phyloP scores from a whole-genome alignment of 805 yeast species.

The Spathaspora girioi region DNA sequence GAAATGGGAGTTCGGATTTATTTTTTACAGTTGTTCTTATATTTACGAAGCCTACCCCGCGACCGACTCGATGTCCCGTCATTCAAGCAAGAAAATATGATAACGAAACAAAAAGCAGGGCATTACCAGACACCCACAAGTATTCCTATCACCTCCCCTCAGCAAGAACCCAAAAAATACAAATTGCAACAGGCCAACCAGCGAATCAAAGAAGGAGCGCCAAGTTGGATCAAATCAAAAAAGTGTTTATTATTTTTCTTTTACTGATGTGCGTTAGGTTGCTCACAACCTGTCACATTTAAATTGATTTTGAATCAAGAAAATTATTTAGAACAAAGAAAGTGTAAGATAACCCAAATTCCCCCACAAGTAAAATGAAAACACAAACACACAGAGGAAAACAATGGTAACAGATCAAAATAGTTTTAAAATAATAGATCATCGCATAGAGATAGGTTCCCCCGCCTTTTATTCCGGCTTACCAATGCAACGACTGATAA shows the following conservation, averaged over 20 bases:
- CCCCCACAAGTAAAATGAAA: neutral
- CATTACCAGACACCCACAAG: neutral
- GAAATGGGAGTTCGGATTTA: neutral
- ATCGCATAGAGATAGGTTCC: neutral
- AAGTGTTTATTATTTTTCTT: neutral
- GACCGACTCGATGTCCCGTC: neutral
- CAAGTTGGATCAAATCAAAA: neutral
- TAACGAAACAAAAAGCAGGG: neutral
- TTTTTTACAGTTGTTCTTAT: neutral
- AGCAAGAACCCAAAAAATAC: neutral
- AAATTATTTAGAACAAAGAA: neutral
- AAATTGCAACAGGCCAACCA: neutral
- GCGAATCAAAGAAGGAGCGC: neutral
- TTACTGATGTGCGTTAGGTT: neutral
- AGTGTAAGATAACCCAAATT: neutral
- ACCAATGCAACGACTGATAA: neutral
- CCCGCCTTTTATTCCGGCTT: neutral
- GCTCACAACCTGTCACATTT: neutral
- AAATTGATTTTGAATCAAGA: neutral
- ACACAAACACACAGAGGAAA: neutral
- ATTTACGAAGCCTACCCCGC: neutral
- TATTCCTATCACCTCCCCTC: neutral
- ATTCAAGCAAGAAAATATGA: neutral
- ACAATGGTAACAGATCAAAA: neutral
- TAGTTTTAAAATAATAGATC: neutral